Evolutionary conservation across 2,329 filamentous ascomycete species (phyloP).

Genomic region (Tetracladium maxilliforme): DNA sequence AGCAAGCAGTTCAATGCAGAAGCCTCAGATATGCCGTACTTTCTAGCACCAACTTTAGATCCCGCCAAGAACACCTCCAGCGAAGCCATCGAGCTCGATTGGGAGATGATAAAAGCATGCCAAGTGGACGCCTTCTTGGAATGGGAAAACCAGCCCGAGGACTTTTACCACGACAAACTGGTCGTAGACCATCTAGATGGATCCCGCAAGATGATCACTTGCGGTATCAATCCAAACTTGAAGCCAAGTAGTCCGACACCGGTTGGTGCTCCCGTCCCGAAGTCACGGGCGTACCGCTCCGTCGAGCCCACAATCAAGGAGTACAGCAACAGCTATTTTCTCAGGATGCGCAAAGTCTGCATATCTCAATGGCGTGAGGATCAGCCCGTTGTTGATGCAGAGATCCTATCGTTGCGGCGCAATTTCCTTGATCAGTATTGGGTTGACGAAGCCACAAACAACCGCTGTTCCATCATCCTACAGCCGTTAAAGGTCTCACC

Average conservation of each 20-base stretch:
- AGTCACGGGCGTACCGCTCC: conserved; percentile 31
- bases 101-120: conserved; percentile 34
- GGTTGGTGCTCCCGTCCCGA: conserved; percentile 52
- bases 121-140: conserved; percentile 15
- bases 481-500: conserved; percentile 65
- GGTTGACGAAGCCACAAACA: conserved; percentile 24
- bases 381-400: conserved; percentile 72
- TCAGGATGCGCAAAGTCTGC: no score
- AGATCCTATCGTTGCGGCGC: conserved; percentile 60
- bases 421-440: conserved; percentile 66
- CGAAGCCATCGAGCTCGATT: conserved; percentile 29
- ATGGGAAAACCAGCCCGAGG: conserved; percentile 21
- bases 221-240: conserved; percentile 37
- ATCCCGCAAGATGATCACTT: conserved; percentile 44
- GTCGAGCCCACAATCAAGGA: conserved; percentile 54
- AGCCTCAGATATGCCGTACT: conserved; percentile 60
- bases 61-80: conserved; percentile 26
- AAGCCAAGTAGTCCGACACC: no score
- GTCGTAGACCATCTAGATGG: conserved; percentile 44
- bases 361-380: no score
- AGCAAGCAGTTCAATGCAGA: conserved; percentile 67
- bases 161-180: conserved; percentile 36
- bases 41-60: no score
- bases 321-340: conserved; percentile 62
- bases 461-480: conserved; percentile 59